phyloP scores from a whole-genome alignment of 2,329 filamentous ascomycete genomes.

The Lachnellula willkommii region DNA sequence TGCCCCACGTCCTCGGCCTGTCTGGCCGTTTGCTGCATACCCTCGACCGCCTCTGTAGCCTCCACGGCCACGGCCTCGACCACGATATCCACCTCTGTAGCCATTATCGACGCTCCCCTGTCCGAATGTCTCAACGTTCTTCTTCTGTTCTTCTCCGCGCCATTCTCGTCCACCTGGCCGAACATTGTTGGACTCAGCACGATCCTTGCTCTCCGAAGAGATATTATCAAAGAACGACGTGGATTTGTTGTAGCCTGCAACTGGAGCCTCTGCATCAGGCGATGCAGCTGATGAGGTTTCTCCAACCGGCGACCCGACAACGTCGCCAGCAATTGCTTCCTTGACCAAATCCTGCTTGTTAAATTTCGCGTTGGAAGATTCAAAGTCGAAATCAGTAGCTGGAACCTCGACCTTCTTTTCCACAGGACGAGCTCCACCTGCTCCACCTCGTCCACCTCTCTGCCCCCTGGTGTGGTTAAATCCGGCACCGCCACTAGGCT shows the following conservation, averaged over 20 bases:
- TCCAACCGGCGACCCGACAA: conserved; percentile 55
- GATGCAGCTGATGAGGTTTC: conserved; percentile 43
- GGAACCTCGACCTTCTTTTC: conserved; percentile 79
- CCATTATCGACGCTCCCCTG: conserved; percentile 88
- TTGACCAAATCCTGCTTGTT: conserved; percentile 81
- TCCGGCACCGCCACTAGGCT: conserved; percentile 38
- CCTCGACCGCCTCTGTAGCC: conserved; percentile 30
- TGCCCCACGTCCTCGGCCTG: conserved; percentile 25
- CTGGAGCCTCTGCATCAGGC: conserved; percentile 41
- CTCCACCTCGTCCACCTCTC: conserved; percentile 39
- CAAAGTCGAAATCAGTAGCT: conserved; percentile 87
- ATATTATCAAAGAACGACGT: conserved; percentile 98
- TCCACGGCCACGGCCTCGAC: conserved; percentile 58
- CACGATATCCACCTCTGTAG: conserved; percentile 70
- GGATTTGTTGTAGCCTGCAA: conserved; percentile 74
- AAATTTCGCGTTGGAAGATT: conserved; percentile 78
- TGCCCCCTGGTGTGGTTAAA: conserved; percentile 36
- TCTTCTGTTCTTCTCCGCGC: conserved; percentile 86
- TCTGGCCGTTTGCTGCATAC: conserved; percentile 20
- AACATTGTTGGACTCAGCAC: conserved; percentile 64
- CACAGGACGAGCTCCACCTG: conserved; percentile 24
- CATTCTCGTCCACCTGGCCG: conserved; percentile 79
- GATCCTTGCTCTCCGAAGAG: conserved; percentile 85
- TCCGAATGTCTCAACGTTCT: conserved; percentile 96
- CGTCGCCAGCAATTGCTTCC: conserved; percentile 63